These are phyloP conservation scores for Suillus ampliporus DNA, from an alignment of 768 basidiomycete genomes.

Conservation along the genomic window DNA sequence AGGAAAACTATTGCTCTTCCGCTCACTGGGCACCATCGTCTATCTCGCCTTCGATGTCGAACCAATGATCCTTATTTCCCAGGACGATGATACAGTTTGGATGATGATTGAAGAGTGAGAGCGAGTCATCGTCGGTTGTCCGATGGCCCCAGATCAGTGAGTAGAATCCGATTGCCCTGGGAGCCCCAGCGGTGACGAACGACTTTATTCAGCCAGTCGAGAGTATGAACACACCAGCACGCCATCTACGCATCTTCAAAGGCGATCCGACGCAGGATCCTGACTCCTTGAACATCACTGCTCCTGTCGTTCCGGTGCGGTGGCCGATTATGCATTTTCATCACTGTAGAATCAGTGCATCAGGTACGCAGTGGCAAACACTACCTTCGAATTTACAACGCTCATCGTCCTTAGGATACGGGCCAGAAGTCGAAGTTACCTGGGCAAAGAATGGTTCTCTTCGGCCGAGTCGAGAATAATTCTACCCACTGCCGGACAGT, in stretches of 20 bases:
- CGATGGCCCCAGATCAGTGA: conserved; percentile 2
- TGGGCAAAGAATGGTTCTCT: not conserved
- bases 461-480: not conserved
- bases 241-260: not conserved
- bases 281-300: not conserved
- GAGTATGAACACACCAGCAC: not conserved
- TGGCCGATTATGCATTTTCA: not conserved
- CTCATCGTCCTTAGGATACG: not conserved
- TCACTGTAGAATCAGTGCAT: not conserved
- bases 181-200: not conserved
- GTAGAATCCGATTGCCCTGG: not conserved
- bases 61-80: not conserved
- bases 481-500: not conserved
- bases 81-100: not conserved
- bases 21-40: not conserved
- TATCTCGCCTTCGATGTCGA: not conserved
- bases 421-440: not conserved
- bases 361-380: no score
- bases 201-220: not conserved
- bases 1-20: not conserved
- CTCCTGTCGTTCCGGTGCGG: not conserved
- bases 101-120: not conserved
- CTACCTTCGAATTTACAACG: not conserved
- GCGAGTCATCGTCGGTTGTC: not conserved
- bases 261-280: not conserved